Evolutionary conservation across 306 rosid species (phyloP).

Genomic region (Quercus ilex): DNA sequence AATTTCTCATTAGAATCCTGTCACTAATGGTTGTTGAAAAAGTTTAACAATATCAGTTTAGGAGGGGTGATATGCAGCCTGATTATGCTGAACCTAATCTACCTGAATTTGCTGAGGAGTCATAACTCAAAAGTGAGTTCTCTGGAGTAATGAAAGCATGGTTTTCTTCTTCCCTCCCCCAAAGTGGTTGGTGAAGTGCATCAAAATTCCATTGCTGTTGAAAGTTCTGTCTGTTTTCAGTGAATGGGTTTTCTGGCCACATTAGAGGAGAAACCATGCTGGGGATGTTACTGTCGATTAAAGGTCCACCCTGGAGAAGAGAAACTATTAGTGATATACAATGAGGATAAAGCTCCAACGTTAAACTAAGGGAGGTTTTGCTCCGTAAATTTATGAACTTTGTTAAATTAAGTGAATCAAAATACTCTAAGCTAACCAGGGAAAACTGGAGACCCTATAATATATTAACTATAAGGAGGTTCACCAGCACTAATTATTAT

Average conservation of each 20-base stretch:
- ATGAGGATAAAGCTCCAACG: conserved; percentile 6
- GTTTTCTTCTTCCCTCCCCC: conserved; percentile 75
- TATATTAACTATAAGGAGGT: not conserved
- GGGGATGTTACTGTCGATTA: conserved; percentile 58
- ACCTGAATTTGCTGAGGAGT: conserved; percentile 90
- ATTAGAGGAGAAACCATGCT: conserved; percentile 46
- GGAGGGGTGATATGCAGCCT: not conserved
- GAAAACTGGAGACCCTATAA: not conserved
- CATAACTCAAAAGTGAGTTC: conserved; percentile 69
- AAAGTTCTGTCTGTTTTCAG: conserved; percentile 64
- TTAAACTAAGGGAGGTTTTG: conserved; percentile 4
- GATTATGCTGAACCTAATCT: not conserved
- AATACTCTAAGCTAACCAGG: not conserved
- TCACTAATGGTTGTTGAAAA: not conserved
- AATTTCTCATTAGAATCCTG: not conserved
- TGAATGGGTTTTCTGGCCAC: conserved; percentile 67
- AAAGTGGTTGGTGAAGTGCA: conserved; percentile 53
- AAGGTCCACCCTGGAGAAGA: conserved; percentile 48
- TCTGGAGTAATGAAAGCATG: conserved; percentile 64
- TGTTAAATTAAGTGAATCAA: conserved; percentile 1
- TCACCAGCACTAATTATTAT: not conserved
- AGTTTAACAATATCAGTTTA: not conserved
- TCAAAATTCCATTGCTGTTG: conserved; percentile 75
- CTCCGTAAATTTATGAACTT: not conserved
- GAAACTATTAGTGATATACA: conserved; percentile 12